These are phyloP conservation scores for Scutellaria minor DNA, from an alignment of 257 asterid species.

Conservation along the genomic window DNA sequence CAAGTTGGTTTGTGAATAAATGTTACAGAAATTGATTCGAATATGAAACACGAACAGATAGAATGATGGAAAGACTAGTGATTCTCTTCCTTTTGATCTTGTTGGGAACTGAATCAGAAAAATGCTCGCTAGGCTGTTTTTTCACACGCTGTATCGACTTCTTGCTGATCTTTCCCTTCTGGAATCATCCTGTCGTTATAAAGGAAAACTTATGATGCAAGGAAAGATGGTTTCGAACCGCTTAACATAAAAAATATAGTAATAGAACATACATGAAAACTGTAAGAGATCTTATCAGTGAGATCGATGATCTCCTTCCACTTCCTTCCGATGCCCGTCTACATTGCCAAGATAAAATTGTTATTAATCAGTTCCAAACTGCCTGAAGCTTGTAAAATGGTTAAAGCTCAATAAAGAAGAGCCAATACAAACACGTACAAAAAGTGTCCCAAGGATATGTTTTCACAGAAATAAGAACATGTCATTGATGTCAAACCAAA, in stretches of 20 bases:
- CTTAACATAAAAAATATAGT: neutral
- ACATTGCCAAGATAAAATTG: slow-evolving; percentile 30
- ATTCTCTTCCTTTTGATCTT: slow-evolving; percentile 48
- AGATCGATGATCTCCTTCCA: slow-evolving; percentile 83
- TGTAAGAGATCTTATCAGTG: slow-evolving; percentile 68
- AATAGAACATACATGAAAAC: slow-evolving; percentile 61
- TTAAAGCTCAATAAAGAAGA: neutral
- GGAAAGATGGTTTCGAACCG: neutral
- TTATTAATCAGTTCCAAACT: neutral
- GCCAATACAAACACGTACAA: neutral
- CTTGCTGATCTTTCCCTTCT: slow-evolving; percentile 66
- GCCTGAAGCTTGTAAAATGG: neutral
- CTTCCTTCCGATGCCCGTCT: slow-evolving; percentile 94
- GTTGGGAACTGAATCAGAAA: slow-evolving; percentile 32
- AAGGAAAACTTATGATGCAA: slow-evolving; percentile 11
- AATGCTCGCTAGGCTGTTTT: slow-evolving; percentile 34
- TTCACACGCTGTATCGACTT: slow-evolving; percentile 63
- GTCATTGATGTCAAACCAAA: neutral
- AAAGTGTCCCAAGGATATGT: too few relatives aligned
- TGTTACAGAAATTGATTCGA: neutral
- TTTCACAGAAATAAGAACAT: neutral
- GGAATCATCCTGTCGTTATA: slow-evolving; percentile 73
- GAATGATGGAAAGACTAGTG: neutral
- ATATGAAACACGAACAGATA: neutral
- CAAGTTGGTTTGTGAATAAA: neutral